Evolutionary conservation across 2,329 filamentous ascomycete species (phyloP), one percentile per base, ranked within the genome.

Genomic region (Aureobasidium sp.): DNA sequence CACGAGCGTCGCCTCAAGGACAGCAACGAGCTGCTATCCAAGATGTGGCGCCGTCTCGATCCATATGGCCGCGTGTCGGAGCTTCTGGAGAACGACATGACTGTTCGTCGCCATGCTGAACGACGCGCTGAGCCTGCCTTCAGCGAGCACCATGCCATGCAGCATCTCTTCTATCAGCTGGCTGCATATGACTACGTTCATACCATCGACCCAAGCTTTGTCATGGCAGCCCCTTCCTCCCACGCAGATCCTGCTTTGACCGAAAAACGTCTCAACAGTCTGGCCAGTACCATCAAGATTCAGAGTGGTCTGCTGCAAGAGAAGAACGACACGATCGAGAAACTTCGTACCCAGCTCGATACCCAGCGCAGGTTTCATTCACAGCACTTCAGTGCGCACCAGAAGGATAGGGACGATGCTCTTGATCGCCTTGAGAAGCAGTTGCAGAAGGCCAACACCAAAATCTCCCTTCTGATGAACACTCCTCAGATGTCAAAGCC

Each of bases 131-230:
- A 51, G 22, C 34, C 25, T 14, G 44, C 57, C 1, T 60, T 29
- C 57, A 60, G 57, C 57, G 41, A 60, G 25, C 31, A 51, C 12
- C 34, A 36, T 2, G 29, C n/a, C 7, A 41, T 60, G 44, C 44
- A 60, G 45, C 17, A 25, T 12, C 25, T 29, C 25, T 60, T 49
- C 29, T 14, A 25, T 22, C 31, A 9, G 4, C 36, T 60, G 45
- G 45, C 45, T 20, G 57, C 57, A n/a, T 60, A 60, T 27, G 57
- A 60, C 57, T 60, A 60, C 25, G 5, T 60, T n/a, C 25, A 49
- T 15, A 11, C 51, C 36, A 42, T 55, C 15, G 51, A 55, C 11
- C 51, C 51, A 3, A 36, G 37, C 34, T 31, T 49, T 22, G 5
- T 22, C 14, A n/a, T 48, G 20, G 8, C n/a, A n/a, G 15, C 56